Evolutionary conservation across 169 alveolate species (phyloP).

Genomic region (Hammondia hammondi): DNA sequence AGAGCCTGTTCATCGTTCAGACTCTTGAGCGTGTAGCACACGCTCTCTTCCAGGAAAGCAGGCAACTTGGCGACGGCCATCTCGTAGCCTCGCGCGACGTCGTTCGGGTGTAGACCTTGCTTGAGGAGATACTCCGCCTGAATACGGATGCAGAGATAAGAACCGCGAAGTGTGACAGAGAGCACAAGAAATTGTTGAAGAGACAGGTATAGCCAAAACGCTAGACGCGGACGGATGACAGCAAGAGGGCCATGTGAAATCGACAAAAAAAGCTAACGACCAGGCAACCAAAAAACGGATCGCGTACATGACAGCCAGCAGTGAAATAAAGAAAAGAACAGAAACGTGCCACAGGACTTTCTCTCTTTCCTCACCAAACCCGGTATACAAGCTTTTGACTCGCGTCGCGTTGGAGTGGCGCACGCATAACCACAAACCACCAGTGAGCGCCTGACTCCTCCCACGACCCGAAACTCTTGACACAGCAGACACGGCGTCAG

Average conservation of each 20-base stretch:
- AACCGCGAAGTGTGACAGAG: not conserved
- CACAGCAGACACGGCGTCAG: not conserved
- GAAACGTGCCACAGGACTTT: no score
- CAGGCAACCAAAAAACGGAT: no score
- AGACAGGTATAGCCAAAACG: not conserved
- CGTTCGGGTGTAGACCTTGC: slow-evolving; percentile 96
- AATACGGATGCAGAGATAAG: not conserved
- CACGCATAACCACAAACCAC: no score
- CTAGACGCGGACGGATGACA: not conserved
- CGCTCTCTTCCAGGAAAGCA: slow-evolving; percentile 83
- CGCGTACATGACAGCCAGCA: no score
- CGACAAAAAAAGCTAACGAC: not conserved
- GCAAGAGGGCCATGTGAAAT: not conserved
- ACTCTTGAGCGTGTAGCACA: slow-evolving; percentile 60
- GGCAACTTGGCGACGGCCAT: slow-evolving; percentile 91
- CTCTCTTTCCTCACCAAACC: no score
- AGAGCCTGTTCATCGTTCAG: slow-evolving; percentile 48
- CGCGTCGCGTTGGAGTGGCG: no score
- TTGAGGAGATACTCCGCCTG: slow-evolving; percentile 87
- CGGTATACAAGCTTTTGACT: no score
- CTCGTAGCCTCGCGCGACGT: slow-evolving; percentile 97
- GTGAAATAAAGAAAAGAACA: no score
- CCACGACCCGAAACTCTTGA: no score
- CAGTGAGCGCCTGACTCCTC: no score
- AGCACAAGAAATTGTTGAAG: not conserved